Evolutionary conservation across 2,329 filamentous ascomycete genomes (phyloP), one percentile per base, ranked within the genome.

Genomic region (Pseudomassariella vexata): DNA sequence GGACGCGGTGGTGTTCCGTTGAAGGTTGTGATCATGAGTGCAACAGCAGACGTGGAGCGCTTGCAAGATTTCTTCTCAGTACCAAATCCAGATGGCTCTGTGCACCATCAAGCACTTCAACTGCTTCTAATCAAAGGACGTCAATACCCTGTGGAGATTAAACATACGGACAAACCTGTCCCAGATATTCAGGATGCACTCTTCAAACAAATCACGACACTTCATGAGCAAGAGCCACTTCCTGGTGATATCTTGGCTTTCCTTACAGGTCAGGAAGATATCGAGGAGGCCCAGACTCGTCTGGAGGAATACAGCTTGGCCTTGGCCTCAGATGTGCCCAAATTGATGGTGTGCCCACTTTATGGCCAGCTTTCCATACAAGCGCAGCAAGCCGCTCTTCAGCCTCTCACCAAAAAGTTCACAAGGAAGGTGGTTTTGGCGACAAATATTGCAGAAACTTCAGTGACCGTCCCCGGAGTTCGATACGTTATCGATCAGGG

Each of bases 371-470:
- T 98, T 5, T 85, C 90, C 1, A 87, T 92, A 45, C 76, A 82
- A 32, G 83, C 84, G 0, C 92, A 98, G 48, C 85, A 94, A 44
- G 75, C 79, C 15, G 88, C 94, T 8, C 96, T 98, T 55, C 68
- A 81, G 34, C 83, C 85, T 1, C 73, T 84, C 15, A 76, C 76
- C 34, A 74, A 78, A 3, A 69, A 70, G n/a, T 73, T 70, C 35
- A 94, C 86, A 0, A 75, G 92, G 25, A 96, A 96, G 52, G 73
- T 96, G 9, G 88, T 98, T 0, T 66, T 98, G 1, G 82, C 89
- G 0, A 98, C 92, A 10, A 98, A 98, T 50, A 96, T 98, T 48
- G 92, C 92, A n/a, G 92, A 98, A 57, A 96, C 92, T 0, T 96
- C 92, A 1, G 85, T 98, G 37, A 98, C 92, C 0, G 89, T 98